Conservation (phyloP, 108 stramenopile species). For the Schizochytrium sp. region DNA sequence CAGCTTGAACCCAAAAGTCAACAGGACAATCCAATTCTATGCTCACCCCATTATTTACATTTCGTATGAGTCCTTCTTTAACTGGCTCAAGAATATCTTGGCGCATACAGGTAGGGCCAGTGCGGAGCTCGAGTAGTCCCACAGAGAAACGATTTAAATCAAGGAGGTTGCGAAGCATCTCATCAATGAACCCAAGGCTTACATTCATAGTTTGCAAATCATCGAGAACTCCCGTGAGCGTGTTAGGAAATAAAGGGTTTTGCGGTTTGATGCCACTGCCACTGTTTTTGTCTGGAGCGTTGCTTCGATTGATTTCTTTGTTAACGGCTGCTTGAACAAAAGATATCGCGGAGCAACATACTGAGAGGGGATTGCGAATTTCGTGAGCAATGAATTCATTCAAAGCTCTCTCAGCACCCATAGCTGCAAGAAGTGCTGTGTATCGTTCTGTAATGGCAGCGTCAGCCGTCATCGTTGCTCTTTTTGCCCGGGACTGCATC, state of each 20-base stretch:
- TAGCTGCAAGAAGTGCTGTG: constrained; percentile 7
- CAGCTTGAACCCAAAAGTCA: constrained; percentile 51
- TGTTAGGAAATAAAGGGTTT: neutral
- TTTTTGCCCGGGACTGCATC: neutral
- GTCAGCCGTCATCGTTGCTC: neutral
- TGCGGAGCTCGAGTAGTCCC: neutral
- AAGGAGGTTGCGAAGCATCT: constrained; percentile 42
- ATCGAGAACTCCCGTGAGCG: neutral
- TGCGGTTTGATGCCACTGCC: too few relatives aligned
- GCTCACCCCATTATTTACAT: neutral
- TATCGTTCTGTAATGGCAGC: constrained; percentile 17
- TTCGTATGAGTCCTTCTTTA: neutral
- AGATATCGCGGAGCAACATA: neutral
- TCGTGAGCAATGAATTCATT: constrained; percentile 48
- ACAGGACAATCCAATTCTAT: neutral
- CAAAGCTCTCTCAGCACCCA: neutral
- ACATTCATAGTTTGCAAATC: constrained; percentile 42
- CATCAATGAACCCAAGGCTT: constrained; percentile 50
- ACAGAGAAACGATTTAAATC: constrained; percentile 38
- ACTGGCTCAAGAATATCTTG: constrained; percentile 21
- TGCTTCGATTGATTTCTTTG: neutral
- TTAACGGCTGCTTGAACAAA: constrained; percentile 15
- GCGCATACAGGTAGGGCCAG: neutral
- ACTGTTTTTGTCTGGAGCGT: too few relatives aligned
- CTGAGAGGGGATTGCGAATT: constrained; percentile 45